Conservation (phyloP, 768 basidiomycete species). For the Naematelia aurantialba region DNA sequence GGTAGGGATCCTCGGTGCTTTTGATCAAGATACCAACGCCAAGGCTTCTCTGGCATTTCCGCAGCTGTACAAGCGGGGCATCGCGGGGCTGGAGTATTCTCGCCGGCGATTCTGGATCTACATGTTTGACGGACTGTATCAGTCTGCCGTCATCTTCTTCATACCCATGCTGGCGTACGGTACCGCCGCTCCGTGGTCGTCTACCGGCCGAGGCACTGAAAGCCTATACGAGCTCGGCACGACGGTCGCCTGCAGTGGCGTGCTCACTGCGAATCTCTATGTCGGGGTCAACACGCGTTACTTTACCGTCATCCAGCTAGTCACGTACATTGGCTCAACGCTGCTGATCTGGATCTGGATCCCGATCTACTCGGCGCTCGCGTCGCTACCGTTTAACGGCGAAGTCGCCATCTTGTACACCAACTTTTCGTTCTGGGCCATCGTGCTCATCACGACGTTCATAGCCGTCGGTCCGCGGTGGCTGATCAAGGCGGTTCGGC, state of each 20-base stretch:
- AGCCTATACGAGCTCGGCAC: conserved; percentile 86
- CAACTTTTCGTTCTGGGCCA: conserved; percentile 77
- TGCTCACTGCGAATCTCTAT: conserved; percentile 81
- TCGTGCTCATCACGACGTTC: conserved; percentile 64
- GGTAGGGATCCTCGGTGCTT: conserved; percentile 84
- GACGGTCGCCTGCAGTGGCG: conserved; percentile 79
- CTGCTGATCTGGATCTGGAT: conserved; percentile 74
- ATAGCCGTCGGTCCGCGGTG: conserved; percentile 79
- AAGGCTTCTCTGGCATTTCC: conserved; percentile 87
- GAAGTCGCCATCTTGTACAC: conserved; percentile 72
- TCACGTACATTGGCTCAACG: conserved; percentile 42
- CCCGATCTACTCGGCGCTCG: conserved; percentile 77
- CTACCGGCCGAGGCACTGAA: conserved; percentile 70
- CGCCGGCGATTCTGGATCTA: conserved; percentile 87
- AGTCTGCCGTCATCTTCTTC: conserved; percentile 81
- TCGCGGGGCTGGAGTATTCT: conserved; percentile 89
- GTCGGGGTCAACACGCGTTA: conserved; percentile 87
- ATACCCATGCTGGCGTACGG: conserved; percentile 65
- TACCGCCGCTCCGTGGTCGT: conserved; percentile 59
- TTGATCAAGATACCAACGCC: conserved; percentile 92
- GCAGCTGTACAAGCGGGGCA: conserved; percentile 91
- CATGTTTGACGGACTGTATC: conserved; percentile 91
- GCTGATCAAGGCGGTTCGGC: conserved; percentile 66
- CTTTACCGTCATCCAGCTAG: conserved; percentile 57
- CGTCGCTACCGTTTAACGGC: conserved; percentile 66